Base-by-base conservation (phyloP, 1,284 basidiomycete genomes). In the Fomitiporia mediterranea region DNA sequence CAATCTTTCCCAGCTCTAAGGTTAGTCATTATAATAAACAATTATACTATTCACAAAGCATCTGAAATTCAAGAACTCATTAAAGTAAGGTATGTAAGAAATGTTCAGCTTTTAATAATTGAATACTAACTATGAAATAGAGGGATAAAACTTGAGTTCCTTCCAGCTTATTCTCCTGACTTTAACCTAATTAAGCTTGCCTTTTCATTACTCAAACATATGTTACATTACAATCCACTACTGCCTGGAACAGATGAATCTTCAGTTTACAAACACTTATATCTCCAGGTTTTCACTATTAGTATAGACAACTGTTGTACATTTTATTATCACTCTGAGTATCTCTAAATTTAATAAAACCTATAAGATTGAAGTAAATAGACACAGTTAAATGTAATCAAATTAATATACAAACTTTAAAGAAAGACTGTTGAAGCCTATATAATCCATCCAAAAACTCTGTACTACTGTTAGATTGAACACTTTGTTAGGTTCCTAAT, bases 91-190 rank as follows among this genome's bases (percentile, higher is more conserved):
- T 43, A 43, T 43, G 19, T 63, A 4, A 25, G 46, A 49, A 30
- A 4, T 37, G 21, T 34, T 40, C 47, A n/a, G 42, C 21, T 21
- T n/a, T 43, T 43, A 4, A 5, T n/a, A 21, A 19, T 43, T 11
- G 17, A 19, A 21, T 19, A 19, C 13, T 13, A n/a, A 28, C 23
- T 9, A 19, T 6, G 47, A 17, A 37, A 21, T 55, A 60, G 61
- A 30, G 58, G 61, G 2, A 57, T 62, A 48, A 23, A 48, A 21
- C 28, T 57, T 11, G 54, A 56, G 15, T 63, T 44, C 32, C 55
- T 63, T 15, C 61, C 61, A 8, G 51, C 61, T 2, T 63, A 63
- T 40, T 63, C 61, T 7, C 62, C 62, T 9, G 62, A 63, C 37
- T 63, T 56, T 42, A 63, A 63, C 27, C 62, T 59, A 7, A 63